phyloP scores from a whole-genome alignment of 306 rosid genomes.

The Vicia sativa region DNA sequence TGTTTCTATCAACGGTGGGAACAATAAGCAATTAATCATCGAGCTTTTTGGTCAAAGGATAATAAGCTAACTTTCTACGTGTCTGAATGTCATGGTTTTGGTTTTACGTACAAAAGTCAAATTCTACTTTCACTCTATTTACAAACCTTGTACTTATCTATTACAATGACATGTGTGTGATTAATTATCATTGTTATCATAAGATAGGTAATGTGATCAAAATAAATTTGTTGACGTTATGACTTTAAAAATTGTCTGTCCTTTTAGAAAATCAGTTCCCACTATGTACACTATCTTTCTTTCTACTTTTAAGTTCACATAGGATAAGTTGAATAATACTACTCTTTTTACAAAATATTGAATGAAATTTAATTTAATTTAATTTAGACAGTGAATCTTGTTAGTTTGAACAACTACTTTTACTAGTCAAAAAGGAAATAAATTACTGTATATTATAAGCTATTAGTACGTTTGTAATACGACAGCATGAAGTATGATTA shows the following conservation, averaged over 20 bases:
- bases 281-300: background rate
- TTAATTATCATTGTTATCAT: background rate
- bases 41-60: conserved; percentile 47
- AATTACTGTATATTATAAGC: conserved; percentile 19
- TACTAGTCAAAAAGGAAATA: background rate
- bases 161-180: background rate
- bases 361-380: no score
- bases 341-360: background rate
- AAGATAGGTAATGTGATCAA: conserved; percentile 37
- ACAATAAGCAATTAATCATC: conserved; percentile 30
- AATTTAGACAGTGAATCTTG: background rate
- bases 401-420: conserved; percentile 15
- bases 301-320: background rate
- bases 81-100: conserved; percentile 38
- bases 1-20: conserved; percentile 29
- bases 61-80: conserved; percentile 43
- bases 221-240: conserved; percentile 37
- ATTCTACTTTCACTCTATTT: conserved; percentile 35
- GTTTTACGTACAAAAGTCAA: conserved; percentile 38
- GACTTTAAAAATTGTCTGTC: conserved; percentile 30
- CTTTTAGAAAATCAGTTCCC: conserved; percentile 12
- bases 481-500: conserved; percentile 1
- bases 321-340: conserved; percentile 23
- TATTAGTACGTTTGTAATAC: conserved; percentile 6
- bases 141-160: conserved; percentile 43